Base-by-base conservation (phyloP, 805 yeast genomes). In the Yarrowia alimentaria region DNA sequence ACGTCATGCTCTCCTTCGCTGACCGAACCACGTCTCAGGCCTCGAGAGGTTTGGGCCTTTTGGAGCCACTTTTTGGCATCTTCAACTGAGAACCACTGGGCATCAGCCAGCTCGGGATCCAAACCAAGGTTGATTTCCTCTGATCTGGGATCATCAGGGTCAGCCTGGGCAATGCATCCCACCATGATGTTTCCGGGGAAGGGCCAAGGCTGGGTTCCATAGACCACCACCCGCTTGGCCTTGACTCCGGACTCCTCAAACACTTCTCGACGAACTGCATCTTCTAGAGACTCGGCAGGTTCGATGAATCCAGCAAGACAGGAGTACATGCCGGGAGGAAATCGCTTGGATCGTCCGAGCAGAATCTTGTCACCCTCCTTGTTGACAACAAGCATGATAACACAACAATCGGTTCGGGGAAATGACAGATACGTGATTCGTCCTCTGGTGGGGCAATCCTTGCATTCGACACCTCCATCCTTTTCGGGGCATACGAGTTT, bases 221-320 rank as follows among this genome's bases (percentile, higher is more conserved):
- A 67, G 49, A 91, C 74, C 47, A 73, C 67, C 21, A 91, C 83
- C 3, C 75, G 64, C 11, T 69, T 68, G 21, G 74, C 80, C 49
- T 68, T 73, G 26, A 88, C 84, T 6, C 99, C 99, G 5, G 97
- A 83, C 66, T 91, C 99, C 64, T 91, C 99, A 88, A 93, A 90
- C 22, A 86, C 83, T 65, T 91, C 99, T 56, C 99, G 73, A 35
- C 81, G 71, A 17, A 91, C 85, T 10, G 96, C 93, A 38, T 79
- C 82, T 66, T 91, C 98, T 16, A 91, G 80, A 2, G 94, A 80
- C 68, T 91, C 99, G 21, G 90, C 84, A 1, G 96, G 96, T 65
- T 91, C 99, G 79, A 91, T 81, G 66, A 93, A 93, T 4, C 98
- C 99, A 4, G 98, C 96, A 48, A 94, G 78, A 61, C 95, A 83